Evolutionary conservation across 2,329 filamentous ascomycete genomes (phyloP).

Genomic region (Helotiales sp.): DNA sequence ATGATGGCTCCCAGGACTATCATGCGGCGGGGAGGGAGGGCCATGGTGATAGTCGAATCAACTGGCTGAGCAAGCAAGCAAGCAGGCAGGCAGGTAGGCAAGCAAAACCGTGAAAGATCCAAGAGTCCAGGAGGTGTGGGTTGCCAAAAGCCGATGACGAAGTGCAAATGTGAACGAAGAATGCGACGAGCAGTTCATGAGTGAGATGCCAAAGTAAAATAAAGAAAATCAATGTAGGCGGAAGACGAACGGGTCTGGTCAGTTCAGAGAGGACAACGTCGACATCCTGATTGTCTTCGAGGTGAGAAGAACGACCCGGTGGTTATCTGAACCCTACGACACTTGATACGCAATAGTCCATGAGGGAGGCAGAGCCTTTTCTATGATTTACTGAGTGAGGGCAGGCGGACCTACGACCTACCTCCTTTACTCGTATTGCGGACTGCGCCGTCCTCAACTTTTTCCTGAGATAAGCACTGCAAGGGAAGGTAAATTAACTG

Average conservation of each 20-base stretch:
- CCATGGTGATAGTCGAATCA: neutral
- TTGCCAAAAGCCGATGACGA: no score
- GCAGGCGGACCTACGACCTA: no score
- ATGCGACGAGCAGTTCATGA: neutral
- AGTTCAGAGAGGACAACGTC: neutral
- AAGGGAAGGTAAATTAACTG: no score
- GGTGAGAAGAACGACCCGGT: no score
- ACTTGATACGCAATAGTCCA: no score
- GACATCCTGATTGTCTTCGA: conserved; percentile 1
- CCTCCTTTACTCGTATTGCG: no score
- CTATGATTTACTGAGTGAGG: no score
- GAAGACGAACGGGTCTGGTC: neutral
- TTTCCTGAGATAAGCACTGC: no score
- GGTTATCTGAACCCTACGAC: no score
- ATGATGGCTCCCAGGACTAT: conserved; percentile 7
- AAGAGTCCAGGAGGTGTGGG: neutral
- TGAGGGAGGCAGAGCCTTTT: no score
- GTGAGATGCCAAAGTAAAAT: neutral
- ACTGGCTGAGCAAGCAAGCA: neutral
- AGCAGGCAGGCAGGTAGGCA: neutral
- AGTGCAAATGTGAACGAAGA: neutral
- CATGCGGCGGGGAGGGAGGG: conserved; percentile 2
- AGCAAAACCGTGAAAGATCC: neutral
- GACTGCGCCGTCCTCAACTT: no score
- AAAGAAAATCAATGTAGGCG: neutral